phyloP scores from a whole-genome alignment of 2,329 filamentous ascomycete species.

The Calonectria crousiana region DNA sequence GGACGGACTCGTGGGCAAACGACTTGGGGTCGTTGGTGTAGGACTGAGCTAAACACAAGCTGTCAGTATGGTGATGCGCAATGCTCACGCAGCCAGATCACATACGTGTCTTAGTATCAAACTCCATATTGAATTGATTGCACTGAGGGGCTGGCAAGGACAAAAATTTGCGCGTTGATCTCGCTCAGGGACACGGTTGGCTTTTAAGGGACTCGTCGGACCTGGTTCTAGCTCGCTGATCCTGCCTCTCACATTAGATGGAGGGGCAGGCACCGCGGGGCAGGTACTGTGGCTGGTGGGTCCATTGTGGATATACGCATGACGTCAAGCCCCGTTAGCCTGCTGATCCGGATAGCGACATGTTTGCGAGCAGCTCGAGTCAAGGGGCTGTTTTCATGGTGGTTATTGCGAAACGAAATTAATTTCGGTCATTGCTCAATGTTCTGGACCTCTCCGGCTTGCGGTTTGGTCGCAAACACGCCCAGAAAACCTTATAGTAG shows the following conservation, averaged over 20 bases:
- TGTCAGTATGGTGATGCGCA: conserved; percentile 27
- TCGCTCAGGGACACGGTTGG: conserved; percentile 18
- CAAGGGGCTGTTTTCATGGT: not conserved
- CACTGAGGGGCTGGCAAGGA: not conserved
- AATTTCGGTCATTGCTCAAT: not conserved
- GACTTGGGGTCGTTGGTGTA: conserved; percentile 85
- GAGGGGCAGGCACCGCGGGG: conserved; percentile 47
- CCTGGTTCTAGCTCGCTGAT: conserved; percentile 17
- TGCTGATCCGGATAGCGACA: conserved; percentile 32
- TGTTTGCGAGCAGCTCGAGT: conserved; percentile 7
- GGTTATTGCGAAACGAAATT: not conserved
- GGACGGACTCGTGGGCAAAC: conserved; percentile 87
- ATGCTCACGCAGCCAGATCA: not conserved
- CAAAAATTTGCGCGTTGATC: conserved; percentile 22
- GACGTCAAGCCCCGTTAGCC: conserved; percentile 43
- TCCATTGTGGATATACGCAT: conserved; percentile 35
- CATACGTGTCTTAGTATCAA: conserved; percentile 80
- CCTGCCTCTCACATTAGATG: conserved; percentile 22
- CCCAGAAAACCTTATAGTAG: not conserved
- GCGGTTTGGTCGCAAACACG: not conserved
- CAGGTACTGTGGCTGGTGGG: conserved; percentile 38
- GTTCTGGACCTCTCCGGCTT: not conserved
- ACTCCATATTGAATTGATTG: conserved; percentile 68
- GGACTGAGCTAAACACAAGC: conserved; percentile 71
- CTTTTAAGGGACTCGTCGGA: conserved; percentile 25